Evolutionary conservation across 768 basidiomycete genomes (phyloP).

Genomic region (Lentinula sp.): DNA sequence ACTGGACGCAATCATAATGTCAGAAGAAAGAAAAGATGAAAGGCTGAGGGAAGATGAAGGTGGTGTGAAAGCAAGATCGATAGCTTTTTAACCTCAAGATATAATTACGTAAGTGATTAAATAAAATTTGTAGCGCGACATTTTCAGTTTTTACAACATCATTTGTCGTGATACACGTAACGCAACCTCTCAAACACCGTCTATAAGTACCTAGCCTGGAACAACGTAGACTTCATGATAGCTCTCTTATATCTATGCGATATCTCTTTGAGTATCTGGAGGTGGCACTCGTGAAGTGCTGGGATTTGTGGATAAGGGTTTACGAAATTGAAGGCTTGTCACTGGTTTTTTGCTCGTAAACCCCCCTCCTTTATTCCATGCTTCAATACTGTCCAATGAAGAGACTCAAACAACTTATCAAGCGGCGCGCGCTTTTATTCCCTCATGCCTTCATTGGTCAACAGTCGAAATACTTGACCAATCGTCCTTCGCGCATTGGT

Average conservation of each 20-base stretch:
- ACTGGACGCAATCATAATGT: conserved; percentile 47
- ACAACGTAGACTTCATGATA: no score
- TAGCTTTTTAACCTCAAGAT: neutral
- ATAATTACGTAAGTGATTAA: neutral
- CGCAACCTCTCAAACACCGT: no score
- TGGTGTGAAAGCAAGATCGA: neutral
- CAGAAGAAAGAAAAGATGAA: neutral
- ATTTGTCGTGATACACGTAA: neutral
- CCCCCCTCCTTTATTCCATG: neutral
- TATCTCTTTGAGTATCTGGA: no score
- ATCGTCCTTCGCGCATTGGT: neutral
- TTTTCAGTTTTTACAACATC: neutral
- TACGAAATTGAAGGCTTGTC: neutral
- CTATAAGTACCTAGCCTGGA: no score
- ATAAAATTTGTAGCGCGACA: neutral
- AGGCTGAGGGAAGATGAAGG: neutral
- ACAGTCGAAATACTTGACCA: neutral
- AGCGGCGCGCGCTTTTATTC: neutral
- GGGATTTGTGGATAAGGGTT: neutral
- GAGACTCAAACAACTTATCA: neutral
- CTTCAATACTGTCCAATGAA: neutral
- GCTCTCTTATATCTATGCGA: no score
- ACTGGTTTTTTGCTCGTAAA: neutral
- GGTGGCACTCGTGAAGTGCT: neutral
- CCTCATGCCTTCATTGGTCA: neutral